phyloP scores from a whole-genome alignment of 192 early-diverging fungal genomes.

The Diversispora eburnea region DNA sequence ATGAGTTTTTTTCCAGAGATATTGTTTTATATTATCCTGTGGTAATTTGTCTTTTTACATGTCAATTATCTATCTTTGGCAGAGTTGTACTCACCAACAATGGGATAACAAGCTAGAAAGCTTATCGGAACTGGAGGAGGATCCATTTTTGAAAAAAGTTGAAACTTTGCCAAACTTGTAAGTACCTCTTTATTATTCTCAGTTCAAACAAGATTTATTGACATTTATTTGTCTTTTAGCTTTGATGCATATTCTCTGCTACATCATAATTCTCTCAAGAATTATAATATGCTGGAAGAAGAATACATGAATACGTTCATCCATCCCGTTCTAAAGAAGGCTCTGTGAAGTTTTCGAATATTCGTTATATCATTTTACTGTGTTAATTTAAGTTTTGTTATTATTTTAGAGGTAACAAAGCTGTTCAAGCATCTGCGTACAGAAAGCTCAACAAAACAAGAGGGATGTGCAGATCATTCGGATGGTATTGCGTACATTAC shows the following conservation, averaged over 20 bases:
- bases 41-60: conserved; percentile 14
- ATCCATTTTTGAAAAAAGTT: conserved; percentile 26
- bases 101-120: conserved; percentile 18
- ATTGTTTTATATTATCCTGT: conserved; percentile 20
- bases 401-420: conserved; percentile 22
- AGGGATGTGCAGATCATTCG: conserved; percentile 12
- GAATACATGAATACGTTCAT: conserved; percentile 26
- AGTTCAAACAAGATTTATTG: not conserved
- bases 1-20: conserved; percentile 25
- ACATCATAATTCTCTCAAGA: conserved; percentile 20
- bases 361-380: conserved; percentile 13
- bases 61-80: conserved; percentile 1
- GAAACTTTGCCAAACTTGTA: conserved; percentile 23
- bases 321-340: conserved; percentile 23
- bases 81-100: conserved; percentile 14
- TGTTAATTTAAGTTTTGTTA: not conserved
- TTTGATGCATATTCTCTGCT: conserved; percentile 18
- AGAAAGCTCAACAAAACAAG: conserved; percentile 19
- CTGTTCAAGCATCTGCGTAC: conserved; percentile 20
- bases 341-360: conserved; percentile 9
- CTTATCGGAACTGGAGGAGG: conserved; percentile 3
- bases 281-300: conserved; percentile 14
- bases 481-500: conserved; percentile 17
- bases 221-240: conserved; percentile 23
- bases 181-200: conserved; percentile 16